These are phyloP conservation scores for Tolypocladium cylindrosporum DNA, from an alignment of 2,329 filamentous ascomycete species.

Conservation along the genomic window DNA sequence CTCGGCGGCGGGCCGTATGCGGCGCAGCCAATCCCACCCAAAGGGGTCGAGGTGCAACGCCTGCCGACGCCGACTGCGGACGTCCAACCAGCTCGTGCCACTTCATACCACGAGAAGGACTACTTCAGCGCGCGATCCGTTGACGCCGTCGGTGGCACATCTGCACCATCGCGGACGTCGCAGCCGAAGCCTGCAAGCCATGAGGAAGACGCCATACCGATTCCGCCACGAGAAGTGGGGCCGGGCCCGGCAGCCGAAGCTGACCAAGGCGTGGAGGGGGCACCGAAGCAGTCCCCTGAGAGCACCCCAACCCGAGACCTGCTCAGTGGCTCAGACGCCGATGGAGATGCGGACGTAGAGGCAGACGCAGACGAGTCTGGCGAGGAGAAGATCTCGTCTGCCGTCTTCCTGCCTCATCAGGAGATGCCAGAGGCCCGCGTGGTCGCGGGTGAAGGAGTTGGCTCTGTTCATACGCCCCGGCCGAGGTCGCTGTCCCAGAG, in stretches of 20 bases:
- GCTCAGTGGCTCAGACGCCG: slow-evolving; percentile 18
- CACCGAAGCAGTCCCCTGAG: slow-evolving; percentile 26
- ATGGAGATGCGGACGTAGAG: slow-evolving; percentile 20
- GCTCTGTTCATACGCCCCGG: slow-evolving; percentile 35
- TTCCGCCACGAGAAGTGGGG: slow-evolving; percentile 13
- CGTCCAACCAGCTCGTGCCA: neutral
- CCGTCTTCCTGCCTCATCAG: slow-evolving; percentile 72
- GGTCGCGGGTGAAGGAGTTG: slow-evolving; percentile 18
- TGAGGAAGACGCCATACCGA: slow-evolving; percentile 10
- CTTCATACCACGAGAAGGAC: slow-evolving; percentile 1
- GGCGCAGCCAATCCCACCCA: neutral
- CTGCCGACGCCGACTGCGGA: neutral
- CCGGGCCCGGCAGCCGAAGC: slow-evolving; percentile 11
- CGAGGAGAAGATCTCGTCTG: slow-evolving; percentile 80
- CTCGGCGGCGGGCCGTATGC: neutral
- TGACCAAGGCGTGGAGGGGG: slow-evolving; percentile 15
- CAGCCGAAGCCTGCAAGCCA: slow-evolving; percentile 10
- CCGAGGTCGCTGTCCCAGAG: slow-evolving; percentile 30
- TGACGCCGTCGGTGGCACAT: slow-evolving; percentile 1
- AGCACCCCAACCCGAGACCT: slow-evolving; percentile 27
- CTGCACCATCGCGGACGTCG: slow-evolving; percentile 8
- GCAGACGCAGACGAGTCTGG: slow-evolving; percentile 50
- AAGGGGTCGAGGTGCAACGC: neutral
- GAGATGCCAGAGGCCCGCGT: slow-evolving; percentile 29
- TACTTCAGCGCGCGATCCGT: slow-evolving; percentile 10